Base-by-base conservation (phyloP, 306 rosid species). In the Cajanus cajan region DNA sequence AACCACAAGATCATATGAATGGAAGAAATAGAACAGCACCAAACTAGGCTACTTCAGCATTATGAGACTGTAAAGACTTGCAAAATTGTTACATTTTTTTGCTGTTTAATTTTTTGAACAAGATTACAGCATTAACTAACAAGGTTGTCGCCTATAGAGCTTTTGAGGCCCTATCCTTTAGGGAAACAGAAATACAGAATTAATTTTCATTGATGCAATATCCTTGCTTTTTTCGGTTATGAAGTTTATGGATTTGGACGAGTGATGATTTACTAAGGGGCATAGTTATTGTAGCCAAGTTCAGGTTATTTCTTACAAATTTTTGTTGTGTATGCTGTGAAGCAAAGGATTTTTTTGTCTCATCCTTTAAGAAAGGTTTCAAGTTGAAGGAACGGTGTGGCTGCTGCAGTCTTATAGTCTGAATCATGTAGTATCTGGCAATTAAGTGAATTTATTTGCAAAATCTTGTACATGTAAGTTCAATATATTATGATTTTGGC, bases 11-110 rank as follows among this genome's bases (percentile, higher is more conserved):
- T 78, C 82, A 85, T 11, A 39, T 21, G 4, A 68, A 86, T 66
- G 89, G 73, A 81, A 77, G 96, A 73, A n/a, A n/a, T n/a, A n/a
- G n/a, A n/a, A 78, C 90, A 12, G 62, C 90, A 1, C 95, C 91
- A 78, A 88, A 84, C 87, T 92, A 78, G 1, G 81, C 36, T 44
- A 40, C 28, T 36, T 22, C 52, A 52, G 65, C 81, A 51, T 45
- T 63, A 21, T 45, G 14, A 21, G 68, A 76, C 50, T 82, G 64
- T 43, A 48, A 79, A 79, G 59, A 47, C 62, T 73, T 55, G 36
- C 50, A 19, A 41, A 33, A 8, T 33, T 79, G 78, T 79, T 36
- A 24, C 48, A 55, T 61, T 19, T 16, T 7, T 57, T 73, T 55
- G 47, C 48, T 48, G 4, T 24, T n/a, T 1, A 19, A 21, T n/a